Base-by-base conservation (phyloP, 2,329 filamentous ascomycete species). In the Fragosphaeria purpurea region DNA sequence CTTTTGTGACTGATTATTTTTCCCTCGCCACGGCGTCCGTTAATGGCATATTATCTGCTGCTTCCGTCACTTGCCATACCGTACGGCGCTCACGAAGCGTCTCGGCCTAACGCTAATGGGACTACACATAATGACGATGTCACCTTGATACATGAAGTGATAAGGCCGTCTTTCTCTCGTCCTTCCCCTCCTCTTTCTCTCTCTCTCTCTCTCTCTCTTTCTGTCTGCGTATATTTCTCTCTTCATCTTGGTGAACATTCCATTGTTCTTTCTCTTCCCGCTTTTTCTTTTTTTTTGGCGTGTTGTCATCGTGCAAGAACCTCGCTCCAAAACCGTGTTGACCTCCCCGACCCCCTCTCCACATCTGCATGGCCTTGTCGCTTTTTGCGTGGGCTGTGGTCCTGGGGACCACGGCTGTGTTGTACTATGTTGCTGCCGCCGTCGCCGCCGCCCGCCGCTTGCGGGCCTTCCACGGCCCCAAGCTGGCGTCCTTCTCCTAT, bases 401-500 rank as follows among this genome's bases (percentile, higher is more conserved):
- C 47, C 41, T 50, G 11, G 38, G 13, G 11, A 30, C 42, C 12
- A 33, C 43, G 3, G 41, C 39, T 35, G 8, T 53, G 31, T 7
- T 53, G 31, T 49, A 44, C 38, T 59, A 61, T 40, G 35, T 55
- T 10, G 13, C 50, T 4, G 50, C 59, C 8, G 51, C 57, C 9
- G 4, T 56, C 38, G 5, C 47, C 7, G 50, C 56, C 35, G 56
- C 55, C 44, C 50, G 52, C 30, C 60, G 60, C 6, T 55, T 65
- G 7, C 54, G 58, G 12, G 48, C 54, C 30, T 63, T 65, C 47
- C 43, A 50, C 9, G 62, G 62, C 35, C 63, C 62, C 2, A 53
- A 44, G 6, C 51, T 60, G 7, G 63, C 61, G 6, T 62, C 61
- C 10, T 61, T 67, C 33, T 65, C 64, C 11, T 63, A 66, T 53